A percentile compares a stretch with the other conserved stretches of the same genome.
phyloP scores from a whole-genome alignment of 176 grass and related monocot species.

The Oryza punctata region DNA sequence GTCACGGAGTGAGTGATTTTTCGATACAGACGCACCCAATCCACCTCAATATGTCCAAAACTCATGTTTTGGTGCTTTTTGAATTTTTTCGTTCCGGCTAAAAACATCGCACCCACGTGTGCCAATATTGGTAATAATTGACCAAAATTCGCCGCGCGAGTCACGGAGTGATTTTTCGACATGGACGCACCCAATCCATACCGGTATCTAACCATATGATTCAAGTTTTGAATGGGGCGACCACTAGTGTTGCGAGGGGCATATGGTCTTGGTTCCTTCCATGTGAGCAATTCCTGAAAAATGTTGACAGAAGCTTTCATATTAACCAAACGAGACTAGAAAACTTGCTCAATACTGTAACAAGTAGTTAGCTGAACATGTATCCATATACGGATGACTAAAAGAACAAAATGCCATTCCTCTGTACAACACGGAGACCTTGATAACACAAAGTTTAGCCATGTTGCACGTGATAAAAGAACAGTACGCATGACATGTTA shows the following conservation, averaged over 20 bases:
- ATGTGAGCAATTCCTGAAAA: slow-evolving; percentile 74
- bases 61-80: too few relatives aligned
- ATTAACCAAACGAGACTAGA: slow-evolving; percentile 26
- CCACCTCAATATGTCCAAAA: too few relatives aligned
- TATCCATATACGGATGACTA: neutral
- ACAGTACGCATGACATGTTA: slow-evolving; percentile 5
- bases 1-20: too few relatives aligned
- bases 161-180: too few relatives aligned
- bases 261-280: slow-evolving; percentile 91
- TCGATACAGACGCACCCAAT: too few relatives aligned
- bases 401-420: neutral
- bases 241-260: slow-evolving; percentile 55
- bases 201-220: slow-evolving; percentile 46
- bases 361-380: neutral
- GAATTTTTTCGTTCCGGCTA: too few relatives aligned
- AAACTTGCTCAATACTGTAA: neutral
- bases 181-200: too few relatives aligned
- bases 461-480: neutral
- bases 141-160: too few relatives aligned
- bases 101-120: too few relatives aligned
- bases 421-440: neutral
- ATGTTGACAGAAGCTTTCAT: slow-evolving; percentile 6
- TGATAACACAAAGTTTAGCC: neutral
- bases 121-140: too few relatives aligned
- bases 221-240: slow-evolving; percentile 45